Evolutionary conservation across 495 filamentous ascomycete species (phyloP).

Genomic region (Penicillium robsamsonii): DNA sequence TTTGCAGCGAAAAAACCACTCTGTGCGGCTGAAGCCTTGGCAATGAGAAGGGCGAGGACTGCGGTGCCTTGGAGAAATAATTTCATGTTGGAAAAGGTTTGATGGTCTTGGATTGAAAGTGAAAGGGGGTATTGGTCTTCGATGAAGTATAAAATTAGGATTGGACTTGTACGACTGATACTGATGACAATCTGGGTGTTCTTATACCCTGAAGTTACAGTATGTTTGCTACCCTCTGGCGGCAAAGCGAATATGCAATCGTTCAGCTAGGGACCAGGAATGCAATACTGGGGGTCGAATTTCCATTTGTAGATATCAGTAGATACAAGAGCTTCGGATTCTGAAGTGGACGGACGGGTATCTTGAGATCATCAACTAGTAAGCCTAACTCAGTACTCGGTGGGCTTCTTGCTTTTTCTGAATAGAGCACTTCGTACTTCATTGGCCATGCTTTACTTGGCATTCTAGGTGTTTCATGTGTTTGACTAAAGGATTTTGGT

Average conservation of each 20-base stretch:
- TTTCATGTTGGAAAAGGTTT: slow-evolving; percentile 1
- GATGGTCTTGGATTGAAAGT: neutral
- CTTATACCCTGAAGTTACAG: neutral
- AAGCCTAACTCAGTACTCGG: neutral
- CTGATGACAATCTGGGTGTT: neutral
- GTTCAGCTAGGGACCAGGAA: neutral
- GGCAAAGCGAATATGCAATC: neutral
- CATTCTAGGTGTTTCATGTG: neutral
- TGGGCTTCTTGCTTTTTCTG: neutral
- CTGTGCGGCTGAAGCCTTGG: neutral
- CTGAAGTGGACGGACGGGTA: neutral
- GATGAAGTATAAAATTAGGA: neutral
- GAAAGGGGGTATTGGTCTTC: neutral
- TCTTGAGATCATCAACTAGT: neutral
- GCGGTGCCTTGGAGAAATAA: neutral
- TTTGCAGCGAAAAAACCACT: slow-evolving; percentile 2
- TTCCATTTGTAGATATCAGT: neutral
- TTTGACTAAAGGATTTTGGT: neutral
- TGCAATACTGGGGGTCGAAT: neutral
- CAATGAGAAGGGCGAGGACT: neutral
- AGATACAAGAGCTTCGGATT: neutral
- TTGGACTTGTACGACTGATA: neutral
- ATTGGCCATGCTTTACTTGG: neutral
- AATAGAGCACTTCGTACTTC: neutral
- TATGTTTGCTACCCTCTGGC: neutral